Percentiles rank a stretch among this genome's conserved stretches.
These are phyloP conservation scores for Biscogniauxia sp. DNA, from an alignment of 2,329 filamentous ascomycete genomes.

Conservation along the genomic window DNA sequence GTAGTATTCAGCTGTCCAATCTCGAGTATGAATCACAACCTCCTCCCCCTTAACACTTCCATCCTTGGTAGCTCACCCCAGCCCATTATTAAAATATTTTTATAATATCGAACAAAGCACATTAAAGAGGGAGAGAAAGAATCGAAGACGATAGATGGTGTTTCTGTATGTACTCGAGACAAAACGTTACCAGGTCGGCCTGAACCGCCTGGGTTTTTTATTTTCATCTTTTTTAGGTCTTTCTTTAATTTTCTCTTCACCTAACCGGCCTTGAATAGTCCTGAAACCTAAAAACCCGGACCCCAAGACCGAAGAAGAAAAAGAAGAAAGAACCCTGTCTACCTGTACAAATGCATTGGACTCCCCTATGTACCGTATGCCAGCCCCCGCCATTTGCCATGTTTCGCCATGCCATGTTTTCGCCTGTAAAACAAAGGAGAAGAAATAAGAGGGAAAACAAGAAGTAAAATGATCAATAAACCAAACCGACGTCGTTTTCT, in stretches of 20 bases:
- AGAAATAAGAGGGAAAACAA: slow-evolving; percentile 6
- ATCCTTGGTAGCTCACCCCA: not conserved
- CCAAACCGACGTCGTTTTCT: slow-evolving; percentile 5
- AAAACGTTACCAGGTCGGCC: too few relatives aligned
- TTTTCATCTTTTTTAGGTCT: slow-evolving; percentile 8
- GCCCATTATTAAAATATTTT: not conserved
- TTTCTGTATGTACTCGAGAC: not conserved
- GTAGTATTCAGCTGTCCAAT: too few relatives aligned
- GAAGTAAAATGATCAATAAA: slow-evolving; percentile 8
- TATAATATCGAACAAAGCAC: not conserved
- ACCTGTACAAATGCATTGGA: slow-evolving; percentile 22
- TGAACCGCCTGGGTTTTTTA: too few relatives aligned
- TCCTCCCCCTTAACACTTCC: not conserved
- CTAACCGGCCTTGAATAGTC: slow-evolving; percentile 10
- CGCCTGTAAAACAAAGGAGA: slow-evolving; percentile 4
- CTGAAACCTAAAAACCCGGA: not conserved
- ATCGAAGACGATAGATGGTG: too few relatives aligned
- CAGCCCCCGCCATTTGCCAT: slow-evolving; percentile 7
- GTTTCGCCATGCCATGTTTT: slow-evolving; percentile 22
- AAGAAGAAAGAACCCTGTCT: slow-evolving; percentile 14
- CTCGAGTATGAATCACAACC: too few relatives aligned
- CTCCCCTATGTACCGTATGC: slow-evolving; percentile 14
- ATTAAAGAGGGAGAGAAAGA: not conserved
- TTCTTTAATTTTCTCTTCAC: slow-evolving; percentile 12
- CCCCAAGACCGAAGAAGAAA: not conserved